phyloP scores from a whole-genome alignment of 768 basidiomycete species.

The Glaciozyma antarctica region DNA sequence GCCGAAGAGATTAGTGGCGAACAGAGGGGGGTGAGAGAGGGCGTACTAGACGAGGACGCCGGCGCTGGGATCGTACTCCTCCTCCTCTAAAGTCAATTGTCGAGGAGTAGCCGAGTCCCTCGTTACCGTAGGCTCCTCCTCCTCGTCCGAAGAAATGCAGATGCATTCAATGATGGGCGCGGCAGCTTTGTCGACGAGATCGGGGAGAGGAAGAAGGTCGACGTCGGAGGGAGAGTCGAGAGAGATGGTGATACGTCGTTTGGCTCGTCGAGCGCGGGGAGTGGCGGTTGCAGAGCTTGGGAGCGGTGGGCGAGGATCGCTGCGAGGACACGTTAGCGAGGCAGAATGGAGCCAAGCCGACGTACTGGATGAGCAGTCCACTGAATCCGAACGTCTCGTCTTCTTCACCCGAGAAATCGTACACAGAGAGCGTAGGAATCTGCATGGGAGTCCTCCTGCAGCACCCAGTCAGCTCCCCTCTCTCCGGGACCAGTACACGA shows the following conservation, averaged over 20 bases:
- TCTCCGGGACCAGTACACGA: background rate
- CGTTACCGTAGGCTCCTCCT: background rate
- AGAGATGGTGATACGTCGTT: background rate
- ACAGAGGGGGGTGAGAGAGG: background rate
- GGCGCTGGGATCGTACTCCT: slow-evolving; percentile 4
- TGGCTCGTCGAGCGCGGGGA: background rate
- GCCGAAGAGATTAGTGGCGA: too few relatives aligned
- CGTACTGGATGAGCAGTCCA: background rate
- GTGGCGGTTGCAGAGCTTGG: background rate
- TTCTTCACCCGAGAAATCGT: too few relatives aligned
- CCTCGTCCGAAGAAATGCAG: slow-evolving; percentile 4
- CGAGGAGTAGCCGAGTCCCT: background rate
- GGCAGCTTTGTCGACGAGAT: background rate
- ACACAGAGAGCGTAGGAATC: background rate
- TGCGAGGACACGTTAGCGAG: background rate
- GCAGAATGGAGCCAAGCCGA: background rate
- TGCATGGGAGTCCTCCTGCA: background rate
- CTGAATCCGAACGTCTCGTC: background rate
- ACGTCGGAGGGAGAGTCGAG: background rate
- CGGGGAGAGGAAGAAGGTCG: background rate
- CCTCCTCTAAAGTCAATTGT: background rate
- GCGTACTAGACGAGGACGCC: slow-evolving; percentile 26
- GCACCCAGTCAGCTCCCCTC: background rate
- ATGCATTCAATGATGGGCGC: background rate
- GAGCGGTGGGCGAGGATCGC: background rate